phyloP scores from a whole-genome alignment of 306 rosid genomes.

The Potentilla sterilis region DNA sequence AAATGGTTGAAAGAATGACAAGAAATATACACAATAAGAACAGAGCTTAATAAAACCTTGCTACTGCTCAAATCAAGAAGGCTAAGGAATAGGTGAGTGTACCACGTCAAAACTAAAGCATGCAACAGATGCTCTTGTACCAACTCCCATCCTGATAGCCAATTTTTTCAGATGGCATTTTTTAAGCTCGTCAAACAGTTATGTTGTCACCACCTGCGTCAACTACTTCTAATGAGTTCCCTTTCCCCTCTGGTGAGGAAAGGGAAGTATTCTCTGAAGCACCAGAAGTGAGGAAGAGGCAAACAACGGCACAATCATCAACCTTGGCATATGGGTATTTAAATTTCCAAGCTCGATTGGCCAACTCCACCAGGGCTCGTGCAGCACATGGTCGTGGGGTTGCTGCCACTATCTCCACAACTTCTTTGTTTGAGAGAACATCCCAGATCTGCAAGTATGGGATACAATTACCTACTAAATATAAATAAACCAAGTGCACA shows the following conservation, averaged over 20 bases:
- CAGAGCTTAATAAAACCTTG: slow-evolving; percentile 34
- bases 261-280: slow-evolving; percentile 16
- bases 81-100: slow-evolving; percentile 33
- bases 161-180: slow-evolving; percentile 25
- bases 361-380: slow-evolving; percentile 52
- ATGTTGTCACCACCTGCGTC: background rate
- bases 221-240: slow-evolving; percentile 18
- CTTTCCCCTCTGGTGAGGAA: slow-evolving; percentile 23
- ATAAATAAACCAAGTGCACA: background rate
- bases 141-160: slow-evolving; percentile 29
- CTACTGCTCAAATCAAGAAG: slow-evolving; percentile 36
- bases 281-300: slow-evolving; percentile 61
- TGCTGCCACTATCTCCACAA: slow-evolving; percentile 59
- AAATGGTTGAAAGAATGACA: slow-evolving; percentile 21
- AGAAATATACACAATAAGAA: slow-evolving; percentile 40
- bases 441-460: slow-evolving; percentile 65
- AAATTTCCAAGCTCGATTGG: slow-evolving; percentile 59
- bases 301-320: slow-evolving; percentile 85
- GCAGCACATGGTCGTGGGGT: slow-evolving; percentile 57
- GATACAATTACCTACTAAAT: background rate
- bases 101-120: slow-evolving; percentile 21
- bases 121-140: slow-evolving; percentile 30
- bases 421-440: slow-evolving; percentile 74
- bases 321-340: slow-evolving; percentile 49
- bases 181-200: slow-evolving; percentile 2